Conservation (phyloP, 2,329 filamentous ascomycete species). For the Knufia fluminis region DNA sequence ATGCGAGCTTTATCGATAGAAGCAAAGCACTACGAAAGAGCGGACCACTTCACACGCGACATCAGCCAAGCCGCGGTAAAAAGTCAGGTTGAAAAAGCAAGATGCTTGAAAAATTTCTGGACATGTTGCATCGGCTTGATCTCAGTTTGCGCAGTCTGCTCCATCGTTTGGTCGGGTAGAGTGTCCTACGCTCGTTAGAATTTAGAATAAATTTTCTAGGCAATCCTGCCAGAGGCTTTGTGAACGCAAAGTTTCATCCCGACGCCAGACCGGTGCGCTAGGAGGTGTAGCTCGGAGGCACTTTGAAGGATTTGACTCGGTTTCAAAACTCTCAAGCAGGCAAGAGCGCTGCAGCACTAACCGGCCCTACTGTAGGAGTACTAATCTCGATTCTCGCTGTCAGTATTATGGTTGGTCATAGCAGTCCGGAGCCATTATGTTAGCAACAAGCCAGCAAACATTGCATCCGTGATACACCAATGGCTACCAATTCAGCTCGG, state of each 20-base stretch:
- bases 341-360: neutral
- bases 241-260: too few species aligned
- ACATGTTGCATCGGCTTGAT: neutral
- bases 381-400: neutral
- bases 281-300: neutral
- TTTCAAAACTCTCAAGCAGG: neutral
- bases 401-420: neutral
- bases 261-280: constrained; percentile 1
- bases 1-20: constrained; percentile 1
- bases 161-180: neutral
- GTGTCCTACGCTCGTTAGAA: neutral
- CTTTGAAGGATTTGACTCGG: constrained; percentile 3
- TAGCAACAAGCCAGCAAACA: neutral
- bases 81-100: neutral
- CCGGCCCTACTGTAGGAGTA: neutral
- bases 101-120: neutral
- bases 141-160: neutral
- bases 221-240: constrained; percentile 1
- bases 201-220: neutral
- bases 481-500: neutral
- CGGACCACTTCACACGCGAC: neutral
- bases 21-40: neutral
- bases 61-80: neutral
- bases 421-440: neutral
- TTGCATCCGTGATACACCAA: neutral